Evolutionary conservation across 2,329 filamentous ascomycete genomes (phyloP), one percentile per base, ranked within the genome.

Genomic region (Calonectria ilicicola): DNA sequence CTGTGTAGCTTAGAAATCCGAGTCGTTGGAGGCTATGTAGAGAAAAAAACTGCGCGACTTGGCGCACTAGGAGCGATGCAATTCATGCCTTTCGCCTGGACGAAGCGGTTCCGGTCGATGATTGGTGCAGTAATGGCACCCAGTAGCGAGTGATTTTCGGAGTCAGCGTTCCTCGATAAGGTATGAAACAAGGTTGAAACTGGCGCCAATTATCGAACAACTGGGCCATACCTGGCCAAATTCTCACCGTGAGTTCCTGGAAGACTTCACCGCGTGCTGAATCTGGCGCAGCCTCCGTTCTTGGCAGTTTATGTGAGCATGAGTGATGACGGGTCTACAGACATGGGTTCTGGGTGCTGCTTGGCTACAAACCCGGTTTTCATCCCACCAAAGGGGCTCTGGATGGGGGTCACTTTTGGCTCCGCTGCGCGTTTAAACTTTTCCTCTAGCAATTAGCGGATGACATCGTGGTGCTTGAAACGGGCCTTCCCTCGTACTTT

Each of bases 221-320:
- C 62, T 58, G 38, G 40, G 27, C 17, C 27, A 35, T 26, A 32
- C 53, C 53, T 68, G 58, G 38, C 23, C 6, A 27, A 17, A 53
- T 53, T 51, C 23, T 27, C 23, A 21, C 32, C n/a, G 29, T 9
- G 32, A 14, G 7, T 26, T 58, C 53, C 51, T 19, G 46, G 60
- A 40, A 26, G 42, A 60, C 40, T 63, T 53, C 72, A 62, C 67
- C 51, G 32, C 40, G 42, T 47, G 72, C 77, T 66, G 74, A 56
- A 67, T 72, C 65, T 74, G 73, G 71, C 63, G 10, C 46, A 35
- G 53, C 63, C 44, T 65, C 69, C 72, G 72, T 66, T 72, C 64
- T 65, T 65, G 66, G 63, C 42, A 44, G 26, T 29, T 79, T 77
- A 78, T 76, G 74, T 75, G 76, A 78, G 76, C 77, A 76, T 79